phyloP scores from a whole-genome alignment of 495 filamentous ascomycete species.

The Lichenothelia convexa region DNA sequence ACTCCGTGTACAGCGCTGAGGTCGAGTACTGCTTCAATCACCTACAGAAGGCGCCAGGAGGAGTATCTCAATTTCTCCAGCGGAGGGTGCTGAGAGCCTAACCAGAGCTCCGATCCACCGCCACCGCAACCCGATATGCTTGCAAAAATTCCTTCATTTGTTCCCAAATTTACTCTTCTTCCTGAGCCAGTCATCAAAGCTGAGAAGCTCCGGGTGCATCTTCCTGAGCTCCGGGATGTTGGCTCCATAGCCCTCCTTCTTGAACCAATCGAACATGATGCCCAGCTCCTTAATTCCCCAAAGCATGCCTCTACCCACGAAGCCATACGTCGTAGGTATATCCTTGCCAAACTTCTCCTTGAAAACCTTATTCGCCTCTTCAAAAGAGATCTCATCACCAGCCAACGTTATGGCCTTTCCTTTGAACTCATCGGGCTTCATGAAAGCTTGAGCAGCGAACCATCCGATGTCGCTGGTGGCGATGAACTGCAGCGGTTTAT shows the following conservation, averaged over 20 bases:
- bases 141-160: too few relatives aligned
- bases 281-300: slow-evolving; percentile 16
- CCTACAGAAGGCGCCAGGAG: too few relatives aligned
- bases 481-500: slow-evolving; percentile 39
- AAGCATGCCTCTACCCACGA: slow-evolving; percentile 19
- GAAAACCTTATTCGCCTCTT: slow-evolving; percentile 32
- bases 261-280: slow-evolving; percentile 32
- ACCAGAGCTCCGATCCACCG: too few relatives aligned
- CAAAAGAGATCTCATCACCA: slow-evolving; percentile 39
- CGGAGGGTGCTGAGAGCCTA: too few relatives aligned
- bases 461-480: slow-evolving; percentile 42
- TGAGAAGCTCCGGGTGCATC: slow-evolving; percentile 33
- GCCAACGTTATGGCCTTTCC: slow-evolving; percentile 33
- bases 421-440: slow-evolving; percentile 27
- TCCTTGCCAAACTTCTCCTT: slow-evolving; percentile 19
- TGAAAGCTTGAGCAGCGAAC: slow-evolving; percentile 45
- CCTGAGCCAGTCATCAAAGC: slow-evolving; percentile 42
- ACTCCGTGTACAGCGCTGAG: too few relatives aligned
- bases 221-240: slow-evolving; percentile 35
- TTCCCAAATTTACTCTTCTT: slow-evolving; percentile 26
- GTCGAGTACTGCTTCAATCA: too few relatives aligned
- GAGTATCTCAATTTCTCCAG: too few relatives aligned
- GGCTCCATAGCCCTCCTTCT: slow-evolving; percentile 38
- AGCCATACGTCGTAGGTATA: slow-evolving; percentile 20
- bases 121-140: too few relatives aligned